Evolutionary conservation across 2,329 filamentous ascomycete species (phyloP), one percentile per base, ranked within the genome.

Genomic region (Fonsecaea pugnacius): DNA sequence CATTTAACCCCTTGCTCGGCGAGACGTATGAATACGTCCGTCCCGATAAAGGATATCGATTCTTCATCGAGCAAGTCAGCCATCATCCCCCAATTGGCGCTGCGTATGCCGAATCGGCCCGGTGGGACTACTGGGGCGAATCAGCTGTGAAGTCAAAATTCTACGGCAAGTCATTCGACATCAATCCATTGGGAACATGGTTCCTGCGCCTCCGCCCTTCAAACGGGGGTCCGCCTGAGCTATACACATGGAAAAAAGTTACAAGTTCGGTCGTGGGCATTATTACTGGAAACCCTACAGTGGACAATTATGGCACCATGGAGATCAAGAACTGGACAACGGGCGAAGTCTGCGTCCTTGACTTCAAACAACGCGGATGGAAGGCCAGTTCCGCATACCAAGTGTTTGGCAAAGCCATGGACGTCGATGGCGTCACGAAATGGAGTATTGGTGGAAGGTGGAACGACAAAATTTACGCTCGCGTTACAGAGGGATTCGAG

Each of bases 221-320:
- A 0, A 82, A 86, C 2, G 91, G 90, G 3, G 89, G 88, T 9
- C 89, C 90, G 72, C 88, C 91, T 68, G 95, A 99, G 71, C 82
- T 97, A 1, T 99, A 96, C 78, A 97, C 94, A 0, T 99, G 95
- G 95, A 98, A 97, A 79, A 99, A 99, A 80, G 92, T 97, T 18
- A 98, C 93, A 0, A 95, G 92, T 1, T 96, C 93, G 1, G 95
- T 99, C n/a, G 89, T 98, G 65, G 95, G 95, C 64, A 99, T 99
- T 77, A 97, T 99, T 72, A 98, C 94, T 0, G 95, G 95, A 54
- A 96, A 91, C 71, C 95, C 95, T 0, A 91, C 91, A 0, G 91
- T 99, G n/a, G 95, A 99, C 79, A 97, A 99, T 77, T 98, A 98
- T 75, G 95, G 95, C 1, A 84, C 89, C 0, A 98, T 99, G 91